Conservation (phyloP, 2,329 filamentous ascomycete species). For the Monascus ruber region DNA sequence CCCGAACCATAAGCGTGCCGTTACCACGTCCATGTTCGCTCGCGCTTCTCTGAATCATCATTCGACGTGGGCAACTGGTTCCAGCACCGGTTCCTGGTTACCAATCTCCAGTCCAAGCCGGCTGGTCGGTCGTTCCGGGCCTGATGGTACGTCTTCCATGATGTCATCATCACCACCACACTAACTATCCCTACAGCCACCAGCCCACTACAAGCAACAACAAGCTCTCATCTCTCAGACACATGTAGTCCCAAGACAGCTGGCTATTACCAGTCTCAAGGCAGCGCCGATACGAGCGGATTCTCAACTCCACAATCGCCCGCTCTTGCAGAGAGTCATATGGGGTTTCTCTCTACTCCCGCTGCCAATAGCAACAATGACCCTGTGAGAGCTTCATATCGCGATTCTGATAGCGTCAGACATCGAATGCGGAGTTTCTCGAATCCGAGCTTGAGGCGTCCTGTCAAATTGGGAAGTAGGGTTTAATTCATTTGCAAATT, state of each 20-base stretch:
- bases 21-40: conserved; percentile 1
- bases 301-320: conserved; percentile 9
- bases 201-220: no score
- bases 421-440: conserved; percentile 15
- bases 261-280: conserved; percentile 7
- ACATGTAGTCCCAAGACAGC: no score
- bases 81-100: no score
- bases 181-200: no score
- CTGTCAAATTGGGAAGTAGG: neutral
- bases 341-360: no score
- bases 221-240: conserved; percentile 7
- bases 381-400: conserved; percentile 11
- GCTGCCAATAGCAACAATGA: neutral
- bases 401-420: conserved; percentile 14
- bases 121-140: no score
- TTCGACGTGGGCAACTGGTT: no score
- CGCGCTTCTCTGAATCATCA: no score
- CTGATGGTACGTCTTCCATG: no score
- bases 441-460: conserved; percentile 2
- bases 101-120: no score
- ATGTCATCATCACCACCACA: no score
- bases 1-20: conserved; percentile 2
- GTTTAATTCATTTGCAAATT: neutral
- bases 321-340: neutral
- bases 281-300: conserved; percentile 6